Base-by-base conservation (phyloP, 148 eudicot genomes). In the Nepenthes mirabilis region DNA sequence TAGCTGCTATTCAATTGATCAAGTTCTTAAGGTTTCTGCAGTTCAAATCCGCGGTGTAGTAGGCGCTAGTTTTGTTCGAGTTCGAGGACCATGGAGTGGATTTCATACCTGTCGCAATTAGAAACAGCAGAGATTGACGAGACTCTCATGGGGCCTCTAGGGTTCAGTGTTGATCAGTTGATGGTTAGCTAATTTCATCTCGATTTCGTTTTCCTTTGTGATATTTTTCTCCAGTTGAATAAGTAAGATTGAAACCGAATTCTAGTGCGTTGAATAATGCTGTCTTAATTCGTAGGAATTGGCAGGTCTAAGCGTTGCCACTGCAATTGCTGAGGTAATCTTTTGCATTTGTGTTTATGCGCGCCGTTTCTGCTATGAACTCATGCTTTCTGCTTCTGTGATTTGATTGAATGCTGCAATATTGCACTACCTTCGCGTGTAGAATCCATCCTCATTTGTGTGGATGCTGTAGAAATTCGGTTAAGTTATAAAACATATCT, bases 261-360 rank as follows among this genome's bases (percentile, higher is more conserved):
- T 5, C 33, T 58, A 33, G 34, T 55, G n/a, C 34, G 47, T 61
- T 61, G 48, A 3, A 14, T 23, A 23, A 23, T 23, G 23, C 34
- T 60, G 32, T 53, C 45, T 45, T 43, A 62, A 33, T 43, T 45
- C 69, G 57, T 37, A 89, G 99, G 99, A 93, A 70, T 72, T 93
- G 84, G 99, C 99, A 65, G 99, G 99, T 55, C 70, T 93, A 70
- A 93, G 99, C 60, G 97, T 89, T 57, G 99, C 99, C 33, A 71
- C 83, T 54, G 87, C 99, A 35, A 84, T 93, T 35, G 87, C 89
- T 2, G 97, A 93, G 99, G 99, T 89, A 61, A 66, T 40, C 45
- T 40, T 40, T 8, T 40, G 45, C 45, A 40, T 40, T 40, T 8
- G 45, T 8, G 45, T 37, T 60, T 50, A 36, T 37, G 51, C 23